Evolutionary conservation across 495 filamentous ascomycete genomes (phyloP).

Genomic region (Neohortaea acidophila): DNA sequence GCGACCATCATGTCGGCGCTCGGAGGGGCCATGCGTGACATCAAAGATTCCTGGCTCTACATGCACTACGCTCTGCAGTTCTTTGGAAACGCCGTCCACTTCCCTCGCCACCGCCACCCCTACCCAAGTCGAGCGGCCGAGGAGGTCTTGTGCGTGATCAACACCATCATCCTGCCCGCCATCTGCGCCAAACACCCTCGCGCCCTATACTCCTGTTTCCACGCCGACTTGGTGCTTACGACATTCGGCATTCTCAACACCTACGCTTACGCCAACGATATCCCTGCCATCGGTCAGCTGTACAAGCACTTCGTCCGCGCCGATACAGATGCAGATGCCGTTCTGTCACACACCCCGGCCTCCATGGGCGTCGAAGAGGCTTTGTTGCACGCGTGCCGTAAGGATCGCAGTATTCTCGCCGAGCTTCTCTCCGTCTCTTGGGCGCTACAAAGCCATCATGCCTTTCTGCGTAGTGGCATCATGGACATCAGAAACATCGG

Average conservation of each 20-base stretch:
- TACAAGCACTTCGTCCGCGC: slow-evolving; percentile 9
- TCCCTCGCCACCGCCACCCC: not conserved
- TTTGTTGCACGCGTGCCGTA: not conserved
- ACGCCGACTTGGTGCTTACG: not conserved
- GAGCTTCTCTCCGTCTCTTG: slow-evolving; percentile 44
- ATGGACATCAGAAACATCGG: slow-evolving; percentile 78
- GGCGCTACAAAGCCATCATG: slow-evolving; percentile 39
- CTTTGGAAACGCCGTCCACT: not conserved
- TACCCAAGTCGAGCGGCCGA: not conserved
- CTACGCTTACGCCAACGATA: not conserved
- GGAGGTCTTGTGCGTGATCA: slow-evolving; percentile 5
- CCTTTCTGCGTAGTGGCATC: slow-evolving; percentile 50
- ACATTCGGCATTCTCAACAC: not conserved
- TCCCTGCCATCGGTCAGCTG: not conserved
- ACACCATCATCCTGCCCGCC: slow-evolving; percentile 4
- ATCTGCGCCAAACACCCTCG: slow-evolving; percentile 16
- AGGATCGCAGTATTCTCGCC: slow-evolving; percentile 10
- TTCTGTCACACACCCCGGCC: too few relatives aligned
- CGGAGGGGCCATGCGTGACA: not conserved
- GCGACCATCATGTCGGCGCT: not conserved
- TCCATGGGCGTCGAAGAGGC: too few relatives aligned
- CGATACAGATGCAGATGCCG: slow-evolving; percentile 3
- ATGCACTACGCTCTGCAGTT: not conserved
- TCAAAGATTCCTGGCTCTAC: slow-evolving; percentile 7
- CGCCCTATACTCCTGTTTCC: slow-evolving; percentile 8